A percentile compares a stretch with the other conserved stretches of the same genome.
Evolutionary conservation across 192 early-diverging fungal genomes (phyloP).

Genomic region (Gryganskiella cystojenkinii): DNA sequence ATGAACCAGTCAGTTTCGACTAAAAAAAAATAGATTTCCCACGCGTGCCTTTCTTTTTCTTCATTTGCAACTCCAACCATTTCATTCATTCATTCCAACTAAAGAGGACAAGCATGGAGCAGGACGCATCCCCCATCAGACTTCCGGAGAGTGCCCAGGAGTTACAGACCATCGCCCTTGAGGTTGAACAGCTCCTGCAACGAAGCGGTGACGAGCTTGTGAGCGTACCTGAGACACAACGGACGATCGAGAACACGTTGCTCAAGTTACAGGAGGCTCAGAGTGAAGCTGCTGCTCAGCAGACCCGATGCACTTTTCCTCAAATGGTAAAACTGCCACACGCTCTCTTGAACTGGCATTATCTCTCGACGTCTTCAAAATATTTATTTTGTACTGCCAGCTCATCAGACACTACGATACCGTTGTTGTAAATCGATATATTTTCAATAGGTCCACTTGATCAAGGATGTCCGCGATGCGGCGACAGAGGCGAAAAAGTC

Average conservation of each 20-base stretch:
- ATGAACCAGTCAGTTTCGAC: too few species aligned
- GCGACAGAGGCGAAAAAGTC: slow-evolving; percentile 69
- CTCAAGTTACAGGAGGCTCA: slow-evolving; percentile 34
- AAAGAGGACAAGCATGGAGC: neutral
- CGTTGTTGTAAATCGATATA: too few species aligned
- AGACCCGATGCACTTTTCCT: slow-evolving; percentile 46
- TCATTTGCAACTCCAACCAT: neutral
- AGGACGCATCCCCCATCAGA: slow-evolving; percentile 24
- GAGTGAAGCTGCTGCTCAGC: slow-evolving; percentile 29
- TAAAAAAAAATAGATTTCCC: too few species aligned
- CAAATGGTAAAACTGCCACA: slow-evolving; percentile 20
- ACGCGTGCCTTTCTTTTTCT: neutral
- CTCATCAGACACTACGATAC: neutral
- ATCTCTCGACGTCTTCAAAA: neutral
- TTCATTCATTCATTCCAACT: neutral
- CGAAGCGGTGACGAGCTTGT: slow-evolving; percentile 19
- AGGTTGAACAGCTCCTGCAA: slow-evolving; percentile 9
- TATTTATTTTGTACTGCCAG: neutral
- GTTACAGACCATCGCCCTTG: slow-evolving; percentile 6
- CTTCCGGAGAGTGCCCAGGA: slow-evolving; percentile 20
- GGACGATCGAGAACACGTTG: slow-evolving; percentile 26
- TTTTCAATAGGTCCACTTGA: slow-evolving; percentile 35
- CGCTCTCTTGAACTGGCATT: neutral
- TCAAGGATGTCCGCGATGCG: slow-evolving; percentile 74
- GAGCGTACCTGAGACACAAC: slow-evolving; percentile 9